phyloP scores from a whole-genome alignment of 371 early-diverging fungal genomes.

The Massospora cicadina region DNA sequence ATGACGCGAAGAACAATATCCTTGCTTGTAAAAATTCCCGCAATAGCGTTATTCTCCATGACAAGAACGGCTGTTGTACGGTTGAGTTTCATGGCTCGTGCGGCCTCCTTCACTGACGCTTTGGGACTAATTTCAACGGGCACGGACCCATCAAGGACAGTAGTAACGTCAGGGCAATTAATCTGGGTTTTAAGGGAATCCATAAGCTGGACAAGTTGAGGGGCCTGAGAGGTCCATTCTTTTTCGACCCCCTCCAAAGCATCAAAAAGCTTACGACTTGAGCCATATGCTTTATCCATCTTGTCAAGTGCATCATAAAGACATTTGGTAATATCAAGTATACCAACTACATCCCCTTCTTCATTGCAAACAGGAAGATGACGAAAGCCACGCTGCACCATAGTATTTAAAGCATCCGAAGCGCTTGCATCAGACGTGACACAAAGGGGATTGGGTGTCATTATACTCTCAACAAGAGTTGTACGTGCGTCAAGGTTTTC shows the following conservation, averaged over 20 bases:
- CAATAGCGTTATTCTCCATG: slow-evolving; percentile 53
- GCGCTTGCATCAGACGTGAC: slow-evolving; percentile 61
- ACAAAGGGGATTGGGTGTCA: slow-evolving; percentile 80
- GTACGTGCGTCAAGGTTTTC: slow-evolving; percentile 58
- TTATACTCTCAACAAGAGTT: slow-evolving; percentile 68
- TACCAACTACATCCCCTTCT: slow-evolving; percentile 79
- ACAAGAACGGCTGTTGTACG: slow-evolving; percentile 84
- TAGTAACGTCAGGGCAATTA: slow-evolving; percentile 71
- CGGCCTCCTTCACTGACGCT: slow-evolving; percentile 77
- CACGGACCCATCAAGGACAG: slow-evolving; percentile 43
- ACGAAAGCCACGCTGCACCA: slow-evolving; percentile 85
- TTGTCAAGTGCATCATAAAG: slow-evolving; percentile 86
- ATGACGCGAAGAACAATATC: slow-evolving; percentile 92
- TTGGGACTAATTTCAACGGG: slow-evolving; percentile 59
- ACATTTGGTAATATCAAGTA: slow-evolving; percentile 90
- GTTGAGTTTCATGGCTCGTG: slow-evolving; percentile 64
- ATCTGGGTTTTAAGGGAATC: slow-evolving; percentile 53
- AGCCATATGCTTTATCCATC: slow-evolving; percentile 83
- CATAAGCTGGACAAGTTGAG: slow-evolving; percentile 41
- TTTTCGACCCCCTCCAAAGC: slow-evolving; percentile 88
- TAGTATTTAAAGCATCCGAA: slow-evolving; percentile 84
- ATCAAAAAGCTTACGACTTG: slow-evolving; percentile 66
- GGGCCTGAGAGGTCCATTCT: slow-evolving; percentile 40
- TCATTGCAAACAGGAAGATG: slow-evolving; percentile 91
- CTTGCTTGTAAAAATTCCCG: slow-evolving; percentile 89